Evolutionary conservation across 495 filamentous ascomycete genomes (phyloP).

Genomic region (Neurospora terricola): DNA sequence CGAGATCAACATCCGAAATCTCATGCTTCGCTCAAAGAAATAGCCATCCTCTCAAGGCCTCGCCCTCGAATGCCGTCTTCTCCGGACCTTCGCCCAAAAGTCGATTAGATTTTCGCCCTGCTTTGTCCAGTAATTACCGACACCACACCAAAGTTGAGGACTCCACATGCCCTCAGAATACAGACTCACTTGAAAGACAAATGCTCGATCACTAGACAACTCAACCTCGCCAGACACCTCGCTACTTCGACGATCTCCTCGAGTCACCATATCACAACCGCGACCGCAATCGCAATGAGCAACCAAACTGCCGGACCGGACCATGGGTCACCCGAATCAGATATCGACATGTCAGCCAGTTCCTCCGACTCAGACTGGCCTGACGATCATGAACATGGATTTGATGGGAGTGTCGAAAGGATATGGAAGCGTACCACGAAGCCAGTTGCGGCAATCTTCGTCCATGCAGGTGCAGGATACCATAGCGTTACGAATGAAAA

Average conservation of each 20-base stretch:
- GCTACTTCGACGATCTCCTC: background rate
- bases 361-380: background rate
- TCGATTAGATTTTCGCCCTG: too few species aligned
- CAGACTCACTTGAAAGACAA: background rate
- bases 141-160: background rate
- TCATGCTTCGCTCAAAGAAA: too few species aligned
- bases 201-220: background rate
- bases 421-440: conserved; percentile 10
- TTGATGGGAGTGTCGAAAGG: conserved; percentile 16
- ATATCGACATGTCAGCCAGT: background rate
- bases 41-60: too few species aligned
- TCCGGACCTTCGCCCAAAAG: background rate
- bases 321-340: background rate
- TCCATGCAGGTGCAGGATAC: conserved; percentile 94
- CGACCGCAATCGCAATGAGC: background rate
- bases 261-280: background rate
- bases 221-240: background rate
- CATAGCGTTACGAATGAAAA: conserved; percentile 78
- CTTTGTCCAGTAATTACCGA: too few species aligned
- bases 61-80: background rate
- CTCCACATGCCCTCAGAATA: background rate
- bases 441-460: conserved; percentile 60
- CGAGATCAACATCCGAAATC: too few species aligned
- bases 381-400: background rate
- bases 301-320: background rate